Percentiles rank a stretch among this genome's conserved stretches.
These are phyloP conservation scores for Saccharomycopsis fermentans DNA, from an alignment of 805 yeast genomes.

Conservation along the genomic window DNA sequence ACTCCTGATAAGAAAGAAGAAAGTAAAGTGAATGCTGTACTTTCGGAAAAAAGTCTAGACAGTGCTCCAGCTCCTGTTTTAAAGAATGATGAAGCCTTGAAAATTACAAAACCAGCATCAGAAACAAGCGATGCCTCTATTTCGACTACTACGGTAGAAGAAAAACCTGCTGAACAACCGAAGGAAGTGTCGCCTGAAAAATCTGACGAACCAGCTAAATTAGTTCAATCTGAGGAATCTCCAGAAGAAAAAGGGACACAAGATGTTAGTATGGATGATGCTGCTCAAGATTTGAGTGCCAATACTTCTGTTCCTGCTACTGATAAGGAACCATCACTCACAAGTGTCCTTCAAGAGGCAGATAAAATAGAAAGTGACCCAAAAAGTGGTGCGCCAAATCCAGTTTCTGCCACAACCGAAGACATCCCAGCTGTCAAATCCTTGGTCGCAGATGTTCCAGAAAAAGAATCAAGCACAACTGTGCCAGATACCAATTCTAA, in stretches of 20 bases:
- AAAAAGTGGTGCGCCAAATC: neutral
- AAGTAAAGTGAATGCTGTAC: neutral
- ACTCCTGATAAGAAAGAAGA: neutral
- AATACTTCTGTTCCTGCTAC: neutral
- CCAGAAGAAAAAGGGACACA: slow-evolving; percentile 18
- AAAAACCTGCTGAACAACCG: slow-evolving; percentile 8
- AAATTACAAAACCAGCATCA: neutral
- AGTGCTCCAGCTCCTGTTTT: neutral
- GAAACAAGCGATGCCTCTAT: neutral
- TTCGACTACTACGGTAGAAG: neutral
- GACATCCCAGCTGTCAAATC: neutral
- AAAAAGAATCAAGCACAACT: neutral
- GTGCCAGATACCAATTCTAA: neutral
- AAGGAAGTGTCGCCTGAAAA: slow-evolving; percentile 5
- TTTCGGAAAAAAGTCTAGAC: neutral
- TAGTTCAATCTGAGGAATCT: slow-evolving; percentile 12
- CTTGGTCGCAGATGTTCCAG: too few relatives aligned
- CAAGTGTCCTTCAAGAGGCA: neutral
- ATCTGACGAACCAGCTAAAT: neutral
- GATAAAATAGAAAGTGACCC: neutral
- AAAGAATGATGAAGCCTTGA: neutral
- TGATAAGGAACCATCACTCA: neutral
- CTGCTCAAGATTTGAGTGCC: neutral
- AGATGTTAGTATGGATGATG: neutral
- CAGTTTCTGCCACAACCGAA: neutral